Evolutionary conservation across 2,329 filamentous ascomycete genomes (phyloP).

Genomic region (Phyllachora maydis): DNA sequence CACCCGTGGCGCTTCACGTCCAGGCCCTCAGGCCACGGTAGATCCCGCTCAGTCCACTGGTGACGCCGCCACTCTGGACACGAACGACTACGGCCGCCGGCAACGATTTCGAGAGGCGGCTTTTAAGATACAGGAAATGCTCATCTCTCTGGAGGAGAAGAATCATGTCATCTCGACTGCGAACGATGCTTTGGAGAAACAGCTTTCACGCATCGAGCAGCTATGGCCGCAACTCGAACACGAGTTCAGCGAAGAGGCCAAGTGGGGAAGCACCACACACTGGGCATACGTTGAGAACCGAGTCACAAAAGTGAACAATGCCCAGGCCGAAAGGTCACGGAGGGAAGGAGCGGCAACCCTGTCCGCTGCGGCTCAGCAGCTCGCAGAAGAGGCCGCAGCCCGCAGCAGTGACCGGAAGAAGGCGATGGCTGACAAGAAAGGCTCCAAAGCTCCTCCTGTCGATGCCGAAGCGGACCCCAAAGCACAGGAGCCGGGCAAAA

Average conservation of each 20-base stretch:
- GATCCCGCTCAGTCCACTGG: slow-evolving; percentile 19
- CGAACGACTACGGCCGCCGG: slow-evolving; percentile 41
- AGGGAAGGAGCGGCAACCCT: slow-evolving; percentile 62
- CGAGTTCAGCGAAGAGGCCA: slow-evolving; percentile 88
- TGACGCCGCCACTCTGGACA: slow-evolving; percentile 27
- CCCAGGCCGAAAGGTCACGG: slow-evolving; percentile 50
- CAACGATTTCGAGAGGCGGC: slow-evolving; percentile 63
- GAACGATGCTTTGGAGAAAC: slow-evolving; percentile 71
- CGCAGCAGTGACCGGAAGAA: slow-evolving; percentile 74
- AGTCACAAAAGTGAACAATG: slow-evolving; percentile 33
- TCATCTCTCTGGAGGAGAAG: slow-evolving; percentile 88
- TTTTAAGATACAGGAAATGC: slow-evolving; percentile 60
- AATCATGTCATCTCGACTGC: slow-evolving; percentile 91
- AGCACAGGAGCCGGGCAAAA: slow-evolving; percentile 31
- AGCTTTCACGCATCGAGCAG: slow-evolving; percentile 66
- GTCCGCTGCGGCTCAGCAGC: slow-evolving; percentile 53
- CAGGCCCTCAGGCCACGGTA: no score
- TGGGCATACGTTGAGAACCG: slow-evolving; percentile 92
- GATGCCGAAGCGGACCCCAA: slow-evolving; percentile 35
- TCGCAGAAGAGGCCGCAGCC: slow-evolving; percentile 67
- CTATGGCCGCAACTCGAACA: slow-evolving; percentile 70
- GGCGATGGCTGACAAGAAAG: slow-evolving; percentile 57
- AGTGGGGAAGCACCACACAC: slow-evolving; percentile 76
- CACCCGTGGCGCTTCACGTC: no score
- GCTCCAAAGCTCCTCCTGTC: slow-evolving; percentile 49